These are phyloP conservation scores for Ophiostoma sp. DNA, from an alignment of 2,329 filamentous ascomycete species.

Conservation along the genomic window DNA sequence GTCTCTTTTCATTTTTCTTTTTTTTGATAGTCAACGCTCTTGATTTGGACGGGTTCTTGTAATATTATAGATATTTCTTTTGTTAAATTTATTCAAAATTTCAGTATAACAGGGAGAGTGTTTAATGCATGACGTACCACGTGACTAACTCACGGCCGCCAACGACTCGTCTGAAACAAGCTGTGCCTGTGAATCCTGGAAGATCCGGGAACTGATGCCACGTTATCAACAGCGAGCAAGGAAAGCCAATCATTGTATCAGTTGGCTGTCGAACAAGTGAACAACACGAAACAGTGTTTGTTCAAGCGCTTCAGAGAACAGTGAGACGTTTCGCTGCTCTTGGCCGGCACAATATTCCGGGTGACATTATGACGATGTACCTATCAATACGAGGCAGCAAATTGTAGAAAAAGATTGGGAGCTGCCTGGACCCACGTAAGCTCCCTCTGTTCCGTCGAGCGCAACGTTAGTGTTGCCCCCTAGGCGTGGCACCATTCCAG, in stretches of 20 bases:
- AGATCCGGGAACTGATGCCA: background rate
- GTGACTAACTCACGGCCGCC: background rate
- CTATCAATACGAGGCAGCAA: background rate
- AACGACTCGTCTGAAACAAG: background rate
- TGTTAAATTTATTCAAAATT: background rate
- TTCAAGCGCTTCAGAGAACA: background rate
- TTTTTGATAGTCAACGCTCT: background rate
- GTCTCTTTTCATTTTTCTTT: background rate
- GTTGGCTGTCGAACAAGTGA: background rate
- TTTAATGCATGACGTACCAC: background rate
- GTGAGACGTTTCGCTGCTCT: conserved; percentile 7
- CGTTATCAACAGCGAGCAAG: background rate
- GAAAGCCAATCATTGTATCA: background rate
- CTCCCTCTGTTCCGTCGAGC: background rate
- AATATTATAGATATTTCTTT: background rate
- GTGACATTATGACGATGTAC: background rate
- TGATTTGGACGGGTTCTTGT: background rate
- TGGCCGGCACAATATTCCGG: background rate
- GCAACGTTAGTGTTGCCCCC: background rate
- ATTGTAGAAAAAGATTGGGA: background rate
- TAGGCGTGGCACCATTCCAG: background rate
- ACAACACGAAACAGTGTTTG: conserved; percentile 6
- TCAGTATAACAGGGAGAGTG: no score
- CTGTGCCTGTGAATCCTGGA: conserved; percentile 5
- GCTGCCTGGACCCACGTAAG: conserved; percentile 13